Percentiles rank a stretch among this genome's conserved stretches.
These are phyloP conservation scores for Bidens hawaiensis DNA, from an alignment of 140 eudicot genomes.

Conservation along the genomic window DNA sequence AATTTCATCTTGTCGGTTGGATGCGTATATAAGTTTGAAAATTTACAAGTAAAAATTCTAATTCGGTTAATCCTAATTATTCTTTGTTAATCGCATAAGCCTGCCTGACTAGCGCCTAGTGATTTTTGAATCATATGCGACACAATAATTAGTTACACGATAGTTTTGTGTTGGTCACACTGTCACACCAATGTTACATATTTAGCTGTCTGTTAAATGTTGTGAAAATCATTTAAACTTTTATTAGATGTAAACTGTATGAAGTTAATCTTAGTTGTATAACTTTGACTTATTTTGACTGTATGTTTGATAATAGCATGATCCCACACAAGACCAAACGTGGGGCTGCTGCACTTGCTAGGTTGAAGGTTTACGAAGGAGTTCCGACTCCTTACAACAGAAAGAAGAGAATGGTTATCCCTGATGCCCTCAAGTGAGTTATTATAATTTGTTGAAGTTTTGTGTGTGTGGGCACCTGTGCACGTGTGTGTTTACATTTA, in stretches of 20 bases:
- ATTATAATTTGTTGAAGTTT: not conserved
- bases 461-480: not conserved
- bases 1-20: no score
- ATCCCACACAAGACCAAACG: conserved; percentile 75
- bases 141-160: not conserved
- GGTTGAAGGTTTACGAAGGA: conserved; percentile 71
- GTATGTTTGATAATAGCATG: conserved; percentile 33
- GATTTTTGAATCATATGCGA: no score
- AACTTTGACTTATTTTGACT: not conserved
- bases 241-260: not conserved
- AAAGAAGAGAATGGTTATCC: conserved; percentile 67
- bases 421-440: conserved; percentile 73
- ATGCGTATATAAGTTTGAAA: no score
- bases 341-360: conserved; percentile 71
- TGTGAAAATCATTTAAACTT: not conserved
- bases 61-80: no score
- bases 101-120: no score
- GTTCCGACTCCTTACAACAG: conserved; percentile 68
- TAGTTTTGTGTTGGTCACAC: not conserved
- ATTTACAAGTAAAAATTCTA: no score
- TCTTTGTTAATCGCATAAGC: no score
- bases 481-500: not conserved
- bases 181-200: not conserved
- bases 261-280: not conserved
- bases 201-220: not conserved